Evolutionary conservation across 352 stramenopile genomes (phyloP), one percentile per base, ranked within the genome.

Genomic region (Lagenidium giganteum): DNA sequence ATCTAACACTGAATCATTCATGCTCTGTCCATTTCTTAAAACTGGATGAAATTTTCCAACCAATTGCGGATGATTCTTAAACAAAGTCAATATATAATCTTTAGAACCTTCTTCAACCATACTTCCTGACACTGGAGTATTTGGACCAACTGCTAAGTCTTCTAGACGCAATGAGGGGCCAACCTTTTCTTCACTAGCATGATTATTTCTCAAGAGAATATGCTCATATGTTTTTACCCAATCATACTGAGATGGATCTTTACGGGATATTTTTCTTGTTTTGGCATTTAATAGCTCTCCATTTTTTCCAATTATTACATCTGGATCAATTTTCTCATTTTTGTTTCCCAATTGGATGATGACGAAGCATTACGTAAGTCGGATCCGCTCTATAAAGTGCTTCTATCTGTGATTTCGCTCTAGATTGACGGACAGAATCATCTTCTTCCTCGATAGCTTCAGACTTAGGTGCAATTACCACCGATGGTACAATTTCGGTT

Each of bases 361-460:
- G 37, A 11, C 16, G 30, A 7, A 33, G 18, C 5, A 9, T 22
- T 9, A 44, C 22, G 5, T 25, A 20, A 22, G 9, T 23, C 6
- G 18, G 37, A 32, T 33, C 14, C 16, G 6, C 22, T 8, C 21
- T 44, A 32, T 44, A 30, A 33, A 33, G 17, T 33, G 24, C 24
- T 32, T 33, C 37, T 22, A 14, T 18, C 24, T 13, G 7, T 44
- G 9, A 12, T 13, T 44, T 24, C 32, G 9, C 21, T 30, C 24
- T 32, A 33, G 21, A 14, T 44, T 33, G 4, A 33, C 5, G 16
- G 20, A 44, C 9, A 24, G 22, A 20, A 23, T 44, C 37, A 44
- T 44, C 24, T 33, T 33, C 37, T 14, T 44, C 21, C 20, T 18
- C 37, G 32, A 44, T 44, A 34, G 17, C 37, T 25, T 30, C 37